Evolutionary conservation across 768 basidiomycete species (phyloP), one percentile per base, ranked within the genome.

Genomic region (Agrocybe pediades): DNA sequence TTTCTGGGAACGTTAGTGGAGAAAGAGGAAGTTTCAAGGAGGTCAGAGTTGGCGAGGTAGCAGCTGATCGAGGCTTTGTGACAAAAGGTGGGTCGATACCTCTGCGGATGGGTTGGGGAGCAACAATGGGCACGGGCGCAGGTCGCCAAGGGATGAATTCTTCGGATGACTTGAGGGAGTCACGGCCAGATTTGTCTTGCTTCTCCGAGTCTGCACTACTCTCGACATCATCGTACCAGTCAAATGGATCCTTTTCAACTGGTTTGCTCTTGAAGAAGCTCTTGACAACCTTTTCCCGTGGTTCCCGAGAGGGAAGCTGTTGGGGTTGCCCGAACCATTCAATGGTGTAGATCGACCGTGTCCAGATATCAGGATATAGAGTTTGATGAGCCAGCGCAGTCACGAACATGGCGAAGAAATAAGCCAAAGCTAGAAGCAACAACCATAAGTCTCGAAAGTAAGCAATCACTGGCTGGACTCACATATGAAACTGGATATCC

Each of bases 31-130:
- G 68, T 49, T 36, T 45, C 48, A 36, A 52, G 2, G 30, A 36
- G 24, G 20, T 39, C 41, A 42, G 27, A n/a, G 30, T 51, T n/a
- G 46, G 51, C 11, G 56, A 39, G 17, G 49, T 56, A 1, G 56
- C 59, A 23, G 62, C 58, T 16, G 57, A 50, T 47, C 62, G 52
- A 27, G 58, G 56, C 29, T 40, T 62, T 60, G 56, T 36, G 13
- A n/a, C 57, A 61, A 87, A 87, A 1, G 86, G 86, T 5, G 60
- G 58, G 57, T 87, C 86, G 13, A 83, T 66, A 2, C 86, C 86
- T 30, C 86, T 83, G 39, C 80, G 78, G 41, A 77, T 65, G 19
- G 63, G 63, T 11, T 3, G 5, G 11, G 33, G 11, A 15, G 13
- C 33, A n/a, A n/a, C n/a, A n/a, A n/a, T n/a, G n/a, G n/a, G n/a